Base-by-base conservation (phyloP, 371 early-diverging fungal genomes). In the Rhizopus arrhizus region DNA sequence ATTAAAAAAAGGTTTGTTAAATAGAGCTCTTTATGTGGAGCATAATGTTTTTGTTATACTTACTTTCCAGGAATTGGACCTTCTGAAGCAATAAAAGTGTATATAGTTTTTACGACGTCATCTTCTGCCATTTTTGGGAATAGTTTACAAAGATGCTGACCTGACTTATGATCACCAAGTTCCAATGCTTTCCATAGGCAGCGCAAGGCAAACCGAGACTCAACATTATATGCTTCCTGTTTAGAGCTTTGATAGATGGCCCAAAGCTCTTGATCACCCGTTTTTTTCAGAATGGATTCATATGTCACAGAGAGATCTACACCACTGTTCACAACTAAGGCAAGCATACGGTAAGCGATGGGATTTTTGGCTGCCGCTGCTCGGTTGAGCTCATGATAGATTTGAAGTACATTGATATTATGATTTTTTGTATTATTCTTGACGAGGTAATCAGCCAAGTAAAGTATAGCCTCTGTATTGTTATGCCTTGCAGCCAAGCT, bases 401-500 rank as follows among this genome's bases (percentile, higher is more conserved):
- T 41, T 4, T 59, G 56, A 10, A 43, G 10, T 1, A 38, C 31
- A 40, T 59, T 55, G 13, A 66, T 59, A 16, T 46, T 33, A 3
- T 36, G 54, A 15, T 11, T 5, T 5, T 9, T 53, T 4, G 42
- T 4, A 0, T 11, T 48, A 10, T 55, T 58, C 36, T 66, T 61
- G 38, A 67, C 51, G 31, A 67, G 50, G 29, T 62, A 67, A 22
- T 67, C 59, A 35, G 68, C 68, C 47, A 67, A 46, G 38, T 67
- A 67, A 11, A 59, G 59, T 3, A 62, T 62, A 7, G 68, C 68
- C 0, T 59, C 38, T 2, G 62, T 42, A 5, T 67, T 56, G 5
- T 62, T 59, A 11, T 56, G 48, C 12, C 46, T 62, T 22, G 68
- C 68, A 1, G 68, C 68, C 2, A 33, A 43, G 13, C 50, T 56